phyloP scores from a whole-genome alignment of 345 rosid genomes.

The Mercurialis annua region DNA sequence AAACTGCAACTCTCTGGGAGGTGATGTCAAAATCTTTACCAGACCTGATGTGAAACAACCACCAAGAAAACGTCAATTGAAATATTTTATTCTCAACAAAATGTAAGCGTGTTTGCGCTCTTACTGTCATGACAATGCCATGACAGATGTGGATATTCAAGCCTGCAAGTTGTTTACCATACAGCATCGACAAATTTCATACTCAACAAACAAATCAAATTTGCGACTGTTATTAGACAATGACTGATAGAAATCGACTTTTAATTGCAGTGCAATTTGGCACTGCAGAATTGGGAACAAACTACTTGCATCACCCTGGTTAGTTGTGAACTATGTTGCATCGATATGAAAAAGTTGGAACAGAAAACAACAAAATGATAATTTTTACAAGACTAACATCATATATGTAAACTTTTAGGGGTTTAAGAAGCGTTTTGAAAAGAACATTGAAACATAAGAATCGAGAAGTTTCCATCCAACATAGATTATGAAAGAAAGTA shows the following conservation, averaged over 20 bases:
- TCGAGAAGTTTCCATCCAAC: no score
- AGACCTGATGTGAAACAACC: constrained; percentile 48
- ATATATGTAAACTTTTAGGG: no score
- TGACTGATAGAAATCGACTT: background rate
- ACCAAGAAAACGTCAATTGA: constrained; percentile 9
- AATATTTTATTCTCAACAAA: constrained; percentile 1
- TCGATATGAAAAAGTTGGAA: no score
- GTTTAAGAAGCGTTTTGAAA: no score
- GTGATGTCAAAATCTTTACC: constrained; percentile 85
- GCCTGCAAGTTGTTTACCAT: background rate
- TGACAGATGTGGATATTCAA: background rate
- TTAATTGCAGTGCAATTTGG: background rate
- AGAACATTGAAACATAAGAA: no score
- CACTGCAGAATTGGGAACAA: background rate
- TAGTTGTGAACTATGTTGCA: no score
- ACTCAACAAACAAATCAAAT: background rate
- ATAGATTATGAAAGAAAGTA: no score
- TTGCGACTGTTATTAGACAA: background rate
- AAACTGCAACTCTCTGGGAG: constrained; percentile 77
- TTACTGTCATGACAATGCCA: background rate
- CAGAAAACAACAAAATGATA: no score
- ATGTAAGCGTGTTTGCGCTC: constrained; percentile 4
- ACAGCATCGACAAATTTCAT: constrained; percentile 5
- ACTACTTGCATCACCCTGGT: background rate
- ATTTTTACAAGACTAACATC: no score